Evolutionary conservation across 2,329 filamentous ascomycete species (phyloP), one percentile per base, ranked within the genome.

Genomic region (Penicillium sp.): DNA sequence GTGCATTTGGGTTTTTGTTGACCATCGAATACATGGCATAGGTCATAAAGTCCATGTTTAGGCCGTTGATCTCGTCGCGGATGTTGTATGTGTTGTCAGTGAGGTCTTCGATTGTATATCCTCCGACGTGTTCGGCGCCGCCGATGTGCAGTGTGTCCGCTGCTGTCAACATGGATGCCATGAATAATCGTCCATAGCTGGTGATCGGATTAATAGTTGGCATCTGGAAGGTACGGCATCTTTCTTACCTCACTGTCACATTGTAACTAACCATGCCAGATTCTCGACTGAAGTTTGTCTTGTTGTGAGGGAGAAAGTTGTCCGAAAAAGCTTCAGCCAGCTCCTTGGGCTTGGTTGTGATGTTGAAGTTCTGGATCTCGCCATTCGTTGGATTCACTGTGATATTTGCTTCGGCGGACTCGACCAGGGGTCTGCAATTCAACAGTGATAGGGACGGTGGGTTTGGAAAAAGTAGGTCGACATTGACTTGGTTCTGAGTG

Each of bases 21-120:
- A 55, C 61, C n/a, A 65, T 50, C 1, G 41, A 39, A 40, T 63
- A 69, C 65, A 68, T 69, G 5, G 55, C 40, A 16, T 68, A 63
- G 9, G 58, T 59, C 65, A 69, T 67, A 8, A 68, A 56, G 36
- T 69, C 64, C 62, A 66, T 61, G 46, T 68, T 66, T 2, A 64
- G 44, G 0, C 66, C 65, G 10, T 55, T 46, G 0, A 47, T 54
- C 9, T 49, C 20, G 46, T 67, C 63, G 5, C 64, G 64, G 10
- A 67, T 56, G 22, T 64, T 60, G 46, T 59, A 69, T 0, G 55
- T 58, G 28, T 64, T 62, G 46, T 65, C 57, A n/a, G 43, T 5
- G 1, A 61, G 42, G 48, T 51, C 50, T 58, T 64, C 59, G 6
- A 4, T 22, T 2, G n/a, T 28, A 18, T 51, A 62, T 4, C 55